Base-by-base conservation (phyloP, 73 alveolate species). In the Breviolum minutum region DNA sequence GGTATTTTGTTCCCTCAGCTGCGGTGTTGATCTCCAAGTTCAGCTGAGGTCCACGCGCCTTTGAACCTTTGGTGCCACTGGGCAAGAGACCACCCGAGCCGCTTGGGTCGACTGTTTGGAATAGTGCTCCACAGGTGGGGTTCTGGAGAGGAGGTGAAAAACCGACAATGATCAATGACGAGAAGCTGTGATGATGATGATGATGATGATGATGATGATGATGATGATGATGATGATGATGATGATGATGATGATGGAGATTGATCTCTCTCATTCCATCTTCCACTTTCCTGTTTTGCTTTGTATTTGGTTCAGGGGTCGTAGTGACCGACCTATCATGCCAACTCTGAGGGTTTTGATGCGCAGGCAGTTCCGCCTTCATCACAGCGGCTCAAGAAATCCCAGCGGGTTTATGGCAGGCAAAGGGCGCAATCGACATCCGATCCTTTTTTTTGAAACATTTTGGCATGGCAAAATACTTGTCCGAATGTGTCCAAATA, bases 11-110 rank as follows among this genome's bases (percentile, higher is more conserved):
- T 40, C 3, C 5, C 54, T 40, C 3, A 40, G 3, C n/a, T n/a
- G n/a, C 54, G 54, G 54, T 40, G 54, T 40, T 40, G 54, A 40
- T 40, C 5, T 40, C 54, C 54, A n/a, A n/a, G 8, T 5, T n/a
- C 30, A 8, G 26, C 87, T 22, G 26, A 29, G 90, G 66, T 54
- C 70, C 90, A 10, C 19, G 90, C 2, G 90, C 90, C 71, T 91
- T 71, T 27, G 89, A 91, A 88, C 97, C 97, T 10, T 40, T 91
- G 97, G 54, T 91, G 97, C 97, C 97, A 7, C 71, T 89, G 86
- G 83, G 80, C 71, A 27, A 89, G 32, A 87, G 97, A 19, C 63
- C 64, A 11, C 97, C 88, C 4, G 92, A 83, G 62, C 63, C 16
- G 7, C 76, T 7, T 17, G 62, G 12, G n/a, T 17, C 54, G 8